Percentiles rank a stretch among this genome's conserved stretches.
phyloP scores from a whole-genome alignment of 805 yeast species.

The Torulaspora quercuum region DNA sequence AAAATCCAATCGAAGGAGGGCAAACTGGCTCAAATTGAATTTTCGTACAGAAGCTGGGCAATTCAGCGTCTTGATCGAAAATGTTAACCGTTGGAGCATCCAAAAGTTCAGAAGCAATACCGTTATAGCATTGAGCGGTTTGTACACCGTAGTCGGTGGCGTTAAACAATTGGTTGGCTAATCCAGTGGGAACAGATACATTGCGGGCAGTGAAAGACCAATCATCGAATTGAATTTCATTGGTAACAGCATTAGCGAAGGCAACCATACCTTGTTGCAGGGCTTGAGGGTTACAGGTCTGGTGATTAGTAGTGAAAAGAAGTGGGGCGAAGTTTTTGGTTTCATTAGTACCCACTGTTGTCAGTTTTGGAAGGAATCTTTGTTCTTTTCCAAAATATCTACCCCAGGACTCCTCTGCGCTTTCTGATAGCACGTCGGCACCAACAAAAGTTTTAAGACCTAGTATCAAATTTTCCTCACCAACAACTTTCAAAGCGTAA shows the following conservation, averaged over 20 bases:
- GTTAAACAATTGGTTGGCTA: constrained; percentile 17
- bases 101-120: constrained; percentile 13
- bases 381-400: constrained; percentile 14
- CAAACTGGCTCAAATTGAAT: constrained; percentile 16
- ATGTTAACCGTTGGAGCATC: constrained; percentile 19
- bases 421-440: constrained; percentile 15
- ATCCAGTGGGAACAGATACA: constrained; percentile 10
- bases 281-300: constrained; percentile 19
- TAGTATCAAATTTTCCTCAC: constrained; percentile 12
- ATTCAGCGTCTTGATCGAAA: constrained; percentile 13
- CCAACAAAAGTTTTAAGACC: constrained; percentile 18
- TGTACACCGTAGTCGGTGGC: constrained; percentile 19
- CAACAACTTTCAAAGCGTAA: constrained; percentile 16
- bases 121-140: constrained; percentile 18
- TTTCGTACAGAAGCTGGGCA: constrained; percentile 17
- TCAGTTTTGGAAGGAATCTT: constrained; percentile 15
- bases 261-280: constrained; percentile 15
- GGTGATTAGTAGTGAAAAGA: constrained; percentile 14
- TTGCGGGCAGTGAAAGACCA: constrained; percentile 15
- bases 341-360: constrained; percentile 18
- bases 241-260: constrained; percentile 15
- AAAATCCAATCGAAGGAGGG: constrained; percentile 2
- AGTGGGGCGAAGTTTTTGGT: constrained; percentile 17
- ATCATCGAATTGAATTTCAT: constrained; percentile 15
- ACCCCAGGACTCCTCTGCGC: constrained; percentile 17